Evolutionary conservation across 768 basidiomycete genomes (phyloP).

Genomic region (Multifurca ochricompacta): DNA sequence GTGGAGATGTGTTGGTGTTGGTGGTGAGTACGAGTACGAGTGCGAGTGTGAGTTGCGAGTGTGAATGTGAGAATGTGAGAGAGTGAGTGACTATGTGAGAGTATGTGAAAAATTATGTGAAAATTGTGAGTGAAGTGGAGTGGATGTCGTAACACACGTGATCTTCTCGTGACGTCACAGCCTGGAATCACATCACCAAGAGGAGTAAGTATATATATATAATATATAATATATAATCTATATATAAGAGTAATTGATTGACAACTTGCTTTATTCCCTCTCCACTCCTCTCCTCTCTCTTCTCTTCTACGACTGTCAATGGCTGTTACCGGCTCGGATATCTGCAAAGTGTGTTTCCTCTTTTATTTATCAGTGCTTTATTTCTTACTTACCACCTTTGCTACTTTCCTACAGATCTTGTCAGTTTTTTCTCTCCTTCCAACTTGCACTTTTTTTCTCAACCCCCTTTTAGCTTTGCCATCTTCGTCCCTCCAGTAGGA

Average conservation of each 20-base stretch:
- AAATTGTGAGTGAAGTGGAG: no score
- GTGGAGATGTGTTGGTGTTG: no score
- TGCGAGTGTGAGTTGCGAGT: no score
- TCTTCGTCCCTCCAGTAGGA: conserved; percentile 74
- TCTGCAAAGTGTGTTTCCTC: conserved; percentile 70
- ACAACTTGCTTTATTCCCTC: not conserved
- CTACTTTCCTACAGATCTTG: conserved; percentile 35
- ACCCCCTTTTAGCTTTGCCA: conserved; percentile 42
- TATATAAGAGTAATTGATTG: no score
- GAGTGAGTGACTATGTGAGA: no score
- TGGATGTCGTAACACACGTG: not conserved
- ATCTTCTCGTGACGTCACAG: conserved; percentile 5
- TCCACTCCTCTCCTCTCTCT: not conserved
- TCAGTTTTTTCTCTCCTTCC: conserved; percentile 21
- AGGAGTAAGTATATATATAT: not conserved
- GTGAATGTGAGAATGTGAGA: no score
- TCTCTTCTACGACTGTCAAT: conserved; percentile 30
- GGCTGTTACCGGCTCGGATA: conserved; percentile 66
- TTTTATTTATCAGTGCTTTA: not conserved
- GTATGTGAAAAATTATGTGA: no score
- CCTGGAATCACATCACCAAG: no score
- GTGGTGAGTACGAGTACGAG: no score
- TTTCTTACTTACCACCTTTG: not conserved
- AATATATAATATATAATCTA: no score
- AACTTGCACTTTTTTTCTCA: not conserved